Evolutionary conservation across 768 basidiomycete species (phyloP).

Genomic region (Leucocoprinus sp.): DNA sequence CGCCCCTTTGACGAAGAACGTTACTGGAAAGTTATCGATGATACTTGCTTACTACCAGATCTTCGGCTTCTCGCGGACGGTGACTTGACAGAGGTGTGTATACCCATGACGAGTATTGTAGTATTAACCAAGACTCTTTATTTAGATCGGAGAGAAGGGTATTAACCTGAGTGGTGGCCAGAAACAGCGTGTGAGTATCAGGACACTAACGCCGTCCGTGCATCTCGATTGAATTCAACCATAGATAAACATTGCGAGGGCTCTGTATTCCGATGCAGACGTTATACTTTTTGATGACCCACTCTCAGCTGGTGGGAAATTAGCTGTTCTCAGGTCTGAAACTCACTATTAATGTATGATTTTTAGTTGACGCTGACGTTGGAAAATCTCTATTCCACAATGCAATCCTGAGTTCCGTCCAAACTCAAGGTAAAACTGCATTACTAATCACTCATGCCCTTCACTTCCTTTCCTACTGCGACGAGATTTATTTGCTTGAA

Average conservation of each 20-base stretch:
- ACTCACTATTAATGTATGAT: no score
- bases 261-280: constrained; percentile 41
- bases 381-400: constrained; percentile 60
- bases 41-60: constrained; percentile 67
- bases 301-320: no score
- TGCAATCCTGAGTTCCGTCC: constrained; percentile 42
- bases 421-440: constrained; percentile 51
- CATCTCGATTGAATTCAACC: no score
- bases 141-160: constrained; percentile 67
- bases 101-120: no score
- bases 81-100: constrained; percentile 56
- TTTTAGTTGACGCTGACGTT: constrained; percentile 72
- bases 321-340: constrained; percentile 50
- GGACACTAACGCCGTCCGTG: no score
- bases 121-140: no score
- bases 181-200: constrained; percentile 38
- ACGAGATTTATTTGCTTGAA: constrained; percentile 68
- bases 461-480: constrained; percentile 75
- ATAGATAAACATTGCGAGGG: no score
- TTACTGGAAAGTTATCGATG: constrained; percentile 64
- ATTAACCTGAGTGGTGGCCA: constrained; percentile 37
- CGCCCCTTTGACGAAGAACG: constrained; percentile 60
- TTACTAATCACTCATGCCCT: constrained; percentile 84
- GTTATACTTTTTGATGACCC: constrained; percentile 69
- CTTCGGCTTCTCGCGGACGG: constrained; percentile 57